Evolutionary conservation across 2,329 filamentous ascomycete species (phyloP), one percentile per base, ranked within the genome.

Genomic region (Hymenoscyphus scutula): DNA sequence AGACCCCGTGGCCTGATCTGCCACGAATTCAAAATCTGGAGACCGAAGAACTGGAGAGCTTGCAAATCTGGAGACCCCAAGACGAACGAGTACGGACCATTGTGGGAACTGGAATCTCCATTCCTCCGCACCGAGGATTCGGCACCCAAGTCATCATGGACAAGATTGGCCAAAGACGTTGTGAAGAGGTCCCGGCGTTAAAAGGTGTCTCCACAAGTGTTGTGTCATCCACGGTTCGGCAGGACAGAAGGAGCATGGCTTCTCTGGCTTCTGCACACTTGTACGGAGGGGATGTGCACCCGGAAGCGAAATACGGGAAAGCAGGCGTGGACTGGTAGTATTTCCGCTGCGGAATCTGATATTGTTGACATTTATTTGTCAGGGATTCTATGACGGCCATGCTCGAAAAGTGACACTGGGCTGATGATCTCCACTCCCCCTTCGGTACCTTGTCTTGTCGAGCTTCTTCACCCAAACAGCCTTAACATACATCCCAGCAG

Each of bases 401-500:
- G 41, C n/a, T 23, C 10, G 7, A 48, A 48, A 11, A 13, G 41
- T 48, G 23, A 48, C 41, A 45, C 41, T 23, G 17, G 41, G 11
- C n/a, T 48, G 41, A 8, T 48, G 41, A 48, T 48, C n/a, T 48
- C 19, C 41, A 23, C n/a, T 10, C 41, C 41, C n/a, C 19, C 41
- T 2, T 48, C 41, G 41, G 41, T 23, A 48, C 19, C 41, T 48
- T 48, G 41, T 48, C 41, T 48, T 48, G 41, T 48, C 41, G 19
- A 48, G 41, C n/a, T n/a, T n/a, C 41, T 48, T 48, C 41, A 23
- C 19, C 41, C 19, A 48, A 48, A 48, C 41, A 48, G 41, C 41
- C 41, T 48, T 48, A 48, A 48, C 41, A 23, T 48, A 48, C 41
- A 48, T 48, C 41, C 41, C 41, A 25, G 41, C 41, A 48, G 41